Percentiles rank a stretch among this genome's conserved stretches.
phyloP scores from a whole-genome alignment of 2,329 filamentous ascomycete genomes.

The Chrysosporium queenslandicum region DNA sequence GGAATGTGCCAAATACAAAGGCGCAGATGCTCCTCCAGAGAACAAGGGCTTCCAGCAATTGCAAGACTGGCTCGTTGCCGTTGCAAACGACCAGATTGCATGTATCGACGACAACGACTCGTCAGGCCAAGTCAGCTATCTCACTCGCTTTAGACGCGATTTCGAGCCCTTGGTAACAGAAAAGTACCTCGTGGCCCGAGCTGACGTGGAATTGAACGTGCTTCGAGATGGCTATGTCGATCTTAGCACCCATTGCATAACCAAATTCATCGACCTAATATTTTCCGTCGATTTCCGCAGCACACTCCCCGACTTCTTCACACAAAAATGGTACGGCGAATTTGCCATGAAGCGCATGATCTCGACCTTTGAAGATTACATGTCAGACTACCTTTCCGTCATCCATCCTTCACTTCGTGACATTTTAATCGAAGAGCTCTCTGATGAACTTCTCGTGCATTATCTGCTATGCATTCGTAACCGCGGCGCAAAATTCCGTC shows the following conservation, averaged over 20 bases:
- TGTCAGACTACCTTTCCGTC: conserved; percentile 73
- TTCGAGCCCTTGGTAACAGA: conserved; percentile 71
- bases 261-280: conserved; percentile 74
- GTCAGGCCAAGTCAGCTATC: conserved; percentile 68
- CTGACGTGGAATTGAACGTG: conserved; percentile 59
- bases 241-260: conserved; percentile 84
- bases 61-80: conserved; percentile 88
- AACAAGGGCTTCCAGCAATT: conserved; percentile 61
- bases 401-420: conserved; percentile 80
- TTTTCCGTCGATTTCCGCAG: conserved; percentile 80
- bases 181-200: conserved; percentile 63
- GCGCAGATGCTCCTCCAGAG: conserved; percentile 30
- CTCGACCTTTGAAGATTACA: conserved; percentile 90
- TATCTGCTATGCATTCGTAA: conserved; percentile 83
- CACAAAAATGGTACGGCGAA: conserved; percentile 72
- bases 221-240: conserved; percentile 91
- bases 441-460: conserved; percentile 76
- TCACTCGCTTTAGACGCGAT: conserved; percentile 75
- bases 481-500: conserved; percentile 77
- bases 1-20: conserved; percentile 65
- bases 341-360: conserved; percentile 89
- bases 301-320: conserved; percentile 85
- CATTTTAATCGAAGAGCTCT: conserved; percentile 85
- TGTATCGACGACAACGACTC: conserved; percentile 83
- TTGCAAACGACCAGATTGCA: conserved; percentile 96